A percentile compares a stretch with the other conserved stretches of the same genome.
phyloP scores from a whole-genome alignment of 2,329 filamentous ascomycete genomes.

The Alternaria consortialis region DNA sequence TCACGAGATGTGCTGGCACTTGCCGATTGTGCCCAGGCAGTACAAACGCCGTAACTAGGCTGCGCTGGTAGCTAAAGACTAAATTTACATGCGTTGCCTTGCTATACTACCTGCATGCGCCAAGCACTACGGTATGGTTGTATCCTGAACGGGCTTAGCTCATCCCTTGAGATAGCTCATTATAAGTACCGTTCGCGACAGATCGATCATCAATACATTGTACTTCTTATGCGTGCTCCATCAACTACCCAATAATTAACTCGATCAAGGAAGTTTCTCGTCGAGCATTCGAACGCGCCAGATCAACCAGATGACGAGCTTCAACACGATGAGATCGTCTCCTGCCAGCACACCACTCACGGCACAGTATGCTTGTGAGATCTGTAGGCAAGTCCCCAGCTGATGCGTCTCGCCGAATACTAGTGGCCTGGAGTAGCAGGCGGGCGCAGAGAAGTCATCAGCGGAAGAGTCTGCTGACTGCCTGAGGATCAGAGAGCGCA shows the following conservation, averaged over 20 bases:
- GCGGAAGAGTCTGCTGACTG: background rate
- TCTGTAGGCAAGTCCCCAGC: background rate
- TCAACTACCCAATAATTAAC: background rate
- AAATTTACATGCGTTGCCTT: background rate
- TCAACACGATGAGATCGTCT: background rate
- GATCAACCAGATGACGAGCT: background rate
- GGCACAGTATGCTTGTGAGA: background rate
- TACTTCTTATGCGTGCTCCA: background rate
- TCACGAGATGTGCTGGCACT: conserved; percentile 38
- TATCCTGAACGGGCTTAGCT: background rate
- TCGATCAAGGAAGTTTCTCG: background rate
- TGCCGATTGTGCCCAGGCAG: conserved; percentile 18
- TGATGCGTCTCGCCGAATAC: background rate
- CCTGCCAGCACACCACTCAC: background rate
- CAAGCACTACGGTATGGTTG: background rate
- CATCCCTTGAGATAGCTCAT: background rate
- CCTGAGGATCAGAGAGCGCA: background rate
- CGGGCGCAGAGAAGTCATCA: too few relatives aligned
- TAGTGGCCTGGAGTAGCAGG: too few relatives aligned
- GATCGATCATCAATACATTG: background rate
- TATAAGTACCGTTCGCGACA: background rate
- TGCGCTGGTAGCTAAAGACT: background rate
- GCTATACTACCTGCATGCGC: background rate
- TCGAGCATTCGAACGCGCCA: background rate
- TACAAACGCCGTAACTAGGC: background rate